These are phyloP conservation scores for Wickerhamiella lipophila DNA, from an alignment of 805 yeast genomes.

Conservation along the genomic window DNA sequence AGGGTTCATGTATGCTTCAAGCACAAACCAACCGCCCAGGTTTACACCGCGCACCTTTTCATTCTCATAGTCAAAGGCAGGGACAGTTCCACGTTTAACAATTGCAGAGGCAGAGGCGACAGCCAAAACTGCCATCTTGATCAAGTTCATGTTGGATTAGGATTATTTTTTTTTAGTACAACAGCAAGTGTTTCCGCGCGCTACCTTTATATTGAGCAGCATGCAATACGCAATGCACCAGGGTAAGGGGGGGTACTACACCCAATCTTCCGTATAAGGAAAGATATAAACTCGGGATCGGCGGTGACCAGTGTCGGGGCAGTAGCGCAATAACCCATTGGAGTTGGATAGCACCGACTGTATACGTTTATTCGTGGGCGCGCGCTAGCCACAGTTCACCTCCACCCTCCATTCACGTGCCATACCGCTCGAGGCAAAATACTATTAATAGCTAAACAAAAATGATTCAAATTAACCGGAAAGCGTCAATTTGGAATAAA, in stretches of 20 bases:
- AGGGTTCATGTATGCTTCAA: slow-evolving; percentile 81
- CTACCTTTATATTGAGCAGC: background rate
- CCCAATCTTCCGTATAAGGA: background rate
- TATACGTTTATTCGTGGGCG: too few species aligned
- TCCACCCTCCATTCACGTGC: too few species aligned
- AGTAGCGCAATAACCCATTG: too few species aligned
- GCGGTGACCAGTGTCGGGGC: too few species aligned
- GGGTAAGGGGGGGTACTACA: background rate
- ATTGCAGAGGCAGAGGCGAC: background rate
- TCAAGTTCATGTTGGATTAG: background rate
- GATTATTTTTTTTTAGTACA: background rate
- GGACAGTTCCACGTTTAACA: background rate
- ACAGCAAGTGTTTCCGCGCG: background rate
- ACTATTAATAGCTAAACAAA: background rate
- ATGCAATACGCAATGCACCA: background rate
- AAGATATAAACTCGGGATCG: background rate
- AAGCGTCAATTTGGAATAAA: background rate
- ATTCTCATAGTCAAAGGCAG: slow-evolving; percentile 23
- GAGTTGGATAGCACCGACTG: too few species aligned
- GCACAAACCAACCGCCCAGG: slow-evolving; percentile 81
- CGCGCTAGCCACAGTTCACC: too few species aligned
- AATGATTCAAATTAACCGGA: background rate
- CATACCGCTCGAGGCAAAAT: too few species aligned
- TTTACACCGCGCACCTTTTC: slow-evolving; percentile 40
- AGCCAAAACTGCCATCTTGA: background rate